Evolutionary conservation across 1,284 basidiomycete species (phyloP).

Genomic region (Cryptococcus maquisensis): DNA sequence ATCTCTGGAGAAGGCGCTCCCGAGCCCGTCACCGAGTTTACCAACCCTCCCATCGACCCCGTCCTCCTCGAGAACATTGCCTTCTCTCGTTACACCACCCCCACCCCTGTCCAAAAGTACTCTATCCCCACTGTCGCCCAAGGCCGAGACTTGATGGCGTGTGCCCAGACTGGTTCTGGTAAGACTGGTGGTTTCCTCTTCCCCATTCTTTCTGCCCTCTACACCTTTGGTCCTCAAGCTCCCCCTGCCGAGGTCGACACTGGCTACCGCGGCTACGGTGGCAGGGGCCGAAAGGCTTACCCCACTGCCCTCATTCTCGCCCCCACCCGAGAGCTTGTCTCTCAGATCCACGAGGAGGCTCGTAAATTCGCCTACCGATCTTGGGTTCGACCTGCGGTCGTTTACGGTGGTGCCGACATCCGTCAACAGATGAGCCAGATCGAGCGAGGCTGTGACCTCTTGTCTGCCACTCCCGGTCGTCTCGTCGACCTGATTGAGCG

Average conservation of each 20-base stretch:
- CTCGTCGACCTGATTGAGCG: slow-evolving; percentile 98
- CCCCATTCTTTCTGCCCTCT: slow-evolving; percentile 95
- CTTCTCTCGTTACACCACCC: slow-evolving; percentile 86
- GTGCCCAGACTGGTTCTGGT: slow-evolving; percentile 99
- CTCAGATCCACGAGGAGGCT: slow-evolving; percentile 98
- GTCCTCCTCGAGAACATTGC: slow-evolving; percentile 93
- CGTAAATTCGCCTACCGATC: slow-evolving; percentile 99
- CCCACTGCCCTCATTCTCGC: slow-evolving; percentile 95
- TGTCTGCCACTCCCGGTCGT: slow-evolving; percentile 97
- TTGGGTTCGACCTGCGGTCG: slow-evolving; percentile 98
- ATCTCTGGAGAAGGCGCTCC: slow-evolving; percentile 93
- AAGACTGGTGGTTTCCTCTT: slow-evolving; percentile 99
- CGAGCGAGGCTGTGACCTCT: slow-evolving; percentile 94
- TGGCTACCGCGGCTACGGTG: slow-evolving; percentile 56
- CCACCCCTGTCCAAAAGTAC: slow-evolving; percentile 99
- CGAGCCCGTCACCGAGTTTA: slow-evolving; percentile 85
- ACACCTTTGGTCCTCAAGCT: slow-evolving; percentile 71
- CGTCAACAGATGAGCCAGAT: slow-evolving; percentile 88
- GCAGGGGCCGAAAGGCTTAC: slow-evolving; percentile 74
- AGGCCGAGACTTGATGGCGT: slow-evolving; percentile 94
- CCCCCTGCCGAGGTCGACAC: slow-evolving; percentile 52
- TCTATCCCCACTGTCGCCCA: slow-evolving; percentile 96
- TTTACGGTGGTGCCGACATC: slow-evolving; percentile 99
- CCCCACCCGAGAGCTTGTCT: slow-evolving; percentile 96
- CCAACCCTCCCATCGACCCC: slow-evolving; percentile 82